Evolutionary conservation across 805 yeast species (phyloP).

Genomic region (Candida broadrunensis): DNA sequence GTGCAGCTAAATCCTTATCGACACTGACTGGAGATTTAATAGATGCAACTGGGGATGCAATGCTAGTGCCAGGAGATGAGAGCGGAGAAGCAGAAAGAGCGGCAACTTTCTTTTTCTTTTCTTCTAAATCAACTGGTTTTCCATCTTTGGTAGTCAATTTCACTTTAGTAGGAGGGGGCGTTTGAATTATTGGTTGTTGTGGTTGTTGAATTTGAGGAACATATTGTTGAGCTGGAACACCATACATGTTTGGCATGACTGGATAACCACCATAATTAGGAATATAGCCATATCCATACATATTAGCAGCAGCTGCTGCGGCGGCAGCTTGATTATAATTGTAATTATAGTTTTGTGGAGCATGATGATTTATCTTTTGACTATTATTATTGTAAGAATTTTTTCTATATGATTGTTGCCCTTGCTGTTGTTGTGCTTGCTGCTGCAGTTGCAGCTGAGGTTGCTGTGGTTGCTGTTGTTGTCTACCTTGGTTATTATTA

Average conservation of each 20-base stretch:
- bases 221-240: constrained; percentile 9
- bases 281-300: constrained; percentile 25
- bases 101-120: constrained; percentile 31
- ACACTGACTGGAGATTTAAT: constrained; percentile 2
- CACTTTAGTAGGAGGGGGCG: constrained; percentile 20
- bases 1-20: constrained; percentile 2
- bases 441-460: background rate
- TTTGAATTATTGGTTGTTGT: constrained; percentile 5
- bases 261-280: constrained; percentile 20
- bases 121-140: constrained; percentile 39
- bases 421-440: background rate
- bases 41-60: constrained; percentile 6
- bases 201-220: constrained; percentile 5
- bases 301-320: constrained; percentile 4
- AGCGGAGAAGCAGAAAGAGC: constrained; percentile 24
- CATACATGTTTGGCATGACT: constrained; percentile 12
- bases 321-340: constrained; percentile 5
- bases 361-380: constrained; percentile 6
- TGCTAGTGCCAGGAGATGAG: constrained; percentile 21
- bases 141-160: constrained; percentile 43
- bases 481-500: constrained; percentile 7
- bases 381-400: background rate
- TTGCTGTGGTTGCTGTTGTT: constrained; percentile 9
- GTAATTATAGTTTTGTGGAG: constrained; percentile 5
- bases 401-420: constrained; percentile 4